A percentile compares a stretch with the other conserved stretches of the same genome.
phyloP scores from a whole-genome alignment of 441 rosid species.

The Geranium incanum region DNA sequence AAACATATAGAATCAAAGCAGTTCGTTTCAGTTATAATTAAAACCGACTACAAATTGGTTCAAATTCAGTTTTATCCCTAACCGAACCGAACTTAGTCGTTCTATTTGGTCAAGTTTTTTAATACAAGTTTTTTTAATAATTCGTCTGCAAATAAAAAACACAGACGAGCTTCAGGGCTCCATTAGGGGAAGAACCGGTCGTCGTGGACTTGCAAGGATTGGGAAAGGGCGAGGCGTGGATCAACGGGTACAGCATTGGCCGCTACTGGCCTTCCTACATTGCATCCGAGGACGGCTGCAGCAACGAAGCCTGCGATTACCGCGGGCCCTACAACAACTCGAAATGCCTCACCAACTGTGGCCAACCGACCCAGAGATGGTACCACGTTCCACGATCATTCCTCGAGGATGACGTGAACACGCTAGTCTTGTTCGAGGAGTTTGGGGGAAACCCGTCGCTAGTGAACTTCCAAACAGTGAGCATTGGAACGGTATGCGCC shows the following conservation, averaged over 20 bases:
- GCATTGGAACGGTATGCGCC: conserved; percentile 7
- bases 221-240: conserved; percentile 26
- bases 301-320: conserved; percentile 16
- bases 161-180: conserved; percentile 21
- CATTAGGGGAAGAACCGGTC: conserved; percentile 20
- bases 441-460: conserved; percentile 19
- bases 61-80: too few species aligned
- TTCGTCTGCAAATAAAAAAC: too few species aligned
- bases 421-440: conserved; percentile 24
- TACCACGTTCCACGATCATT: conserved; percentile 25
- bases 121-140: too few species aligned
- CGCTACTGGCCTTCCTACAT: conserved; percentile 22
- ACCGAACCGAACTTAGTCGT: too few species aligned
- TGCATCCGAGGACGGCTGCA: conserved; percentile 19
- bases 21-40: too few species aligned
- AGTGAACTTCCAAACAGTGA: conserved; percentile 13
- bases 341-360: conserved; percentile 22
- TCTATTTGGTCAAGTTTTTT: too few species aligned
- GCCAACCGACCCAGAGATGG: conserved; percentile 25
- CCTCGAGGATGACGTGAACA: conserved; percentile 5
- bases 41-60: too few species aligned
- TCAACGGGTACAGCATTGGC: conserved; percentile 24
- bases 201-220: conserved; percentile 24
- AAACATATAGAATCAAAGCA: too few species aligned
- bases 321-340: conserved; percentile 14